Base-by-base conservation (phyloP, 345 rosid genomes). In the Eucalyptus polyanthemos region DNA sequence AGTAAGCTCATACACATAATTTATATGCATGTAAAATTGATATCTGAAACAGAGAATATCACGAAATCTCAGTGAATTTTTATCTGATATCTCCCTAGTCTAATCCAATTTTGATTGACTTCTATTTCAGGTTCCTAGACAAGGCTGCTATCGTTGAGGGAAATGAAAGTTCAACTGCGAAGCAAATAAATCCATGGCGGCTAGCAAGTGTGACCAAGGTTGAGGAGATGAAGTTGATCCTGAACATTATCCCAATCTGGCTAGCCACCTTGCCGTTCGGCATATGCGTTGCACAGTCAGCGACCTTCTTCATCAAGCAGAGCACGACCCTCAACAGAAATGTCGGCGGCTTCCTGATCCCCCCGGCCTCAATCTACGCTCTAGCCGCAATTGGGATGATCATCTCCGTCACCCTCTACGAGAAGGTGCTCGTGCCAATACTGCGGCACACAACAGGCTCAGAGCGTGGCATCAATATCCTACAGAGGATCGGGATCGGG, bases 281-380 rank as follows among this genome's bases (percentile, higher is more conserved):
- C 17, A 86, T 97, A 15, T 91, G 97, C 72, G 94, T 95, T 16
- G 94, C 98, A 40, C 99, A 97, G 91, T 83, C 95, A 80, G 37
- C 97, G 42, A 98, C 99, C 80, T 97, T 98, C 92, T 98, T 98
- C 93, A 94, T 98, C 96, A 98, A 98, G 92, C 99, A 98, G 92
- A 93, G 95, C 88, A 91, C 93, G 2, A 90, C 89, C 31, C 42
- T 95, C 80, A 56, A 94, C 94, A 89, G 98, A 65, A 91, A 89
- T 42, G 88, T 97, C 11, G 91, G 91, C 1, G 92, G 92, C 22
- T 95, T 96, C 90, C 50, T 87, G 34, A 90, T 96, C 90, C 98
- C 98, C 19, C 92, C 98, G 1, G 95, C 98, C 80, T 93, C 96
- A 5, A 87, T 96, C 67, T 96, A 27, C 29, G 86, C 95, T 14